phyloP scores from a whole-genome alignment of 768 basidiomycete genomes.

The Chlorophyllum brunneum region DNA sequence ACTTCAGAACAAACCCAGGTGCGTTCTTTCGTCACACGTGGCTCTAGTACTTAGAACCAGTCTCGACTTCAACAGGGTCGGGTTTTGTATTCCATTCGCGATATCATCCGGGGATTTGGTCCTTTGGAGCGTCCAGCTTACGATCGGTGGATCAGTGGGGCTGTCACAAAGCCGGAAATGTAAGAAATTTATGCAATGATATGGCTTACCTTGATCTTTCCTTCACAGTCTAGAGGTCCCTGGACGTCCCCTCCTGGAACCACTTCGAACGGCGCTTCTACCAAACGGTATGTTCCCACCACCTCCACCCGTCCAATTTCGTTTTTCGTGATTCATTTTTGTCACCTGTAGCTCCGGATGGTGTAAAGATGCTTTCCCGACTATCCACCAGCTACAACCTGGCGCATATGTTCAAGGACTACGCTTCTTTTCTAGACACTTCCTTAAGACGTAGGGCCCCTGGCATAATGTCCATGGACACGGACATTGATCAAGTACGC shows the following conservation, averaged over 20 bases:
- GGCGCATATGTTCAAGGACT: conserved; percentile 40
- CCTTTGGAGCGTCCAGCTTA: conserved; percentile 30
- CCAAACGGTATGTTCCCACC: conserved; percentile 1
- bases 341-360: background rate
- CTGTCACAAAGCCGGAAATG: background rate
- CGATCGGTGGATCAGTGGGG: conserved; percentile 32
- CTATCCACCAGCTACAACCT: conserved; percentile 38
- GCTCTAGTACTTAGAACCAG: background rate
- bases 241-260: conserved; percentile 57
- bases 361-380: conserved; percentile 36
- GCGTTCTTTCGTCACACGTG: background rate
- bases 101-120: conserved; percentile 61
- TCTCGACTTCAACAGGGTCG: background rate
- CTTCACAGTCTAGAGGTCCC: conserved; percentile 40
- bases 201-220: background rate
- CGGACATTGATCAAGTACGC: conserved; percentile 52
- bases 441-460: conserved; percentile 36
- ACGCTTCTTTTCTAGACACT: conserved; percentile 48
- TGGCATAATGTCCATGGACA: conserved; percentile 30
- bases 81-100: conserved; percentile 15
- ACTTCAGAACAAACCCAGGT: conserved; percentile 15
- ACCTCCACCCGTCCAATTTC: background rate
- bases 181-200: background rate
- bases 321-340: background rate
- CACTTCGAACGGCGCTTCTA: conserved; percentile 50